Evolutionary conservation across 768 basidiomycete species (phyloP).

Genomic region (Phanerochaete carnosa): DNA sequence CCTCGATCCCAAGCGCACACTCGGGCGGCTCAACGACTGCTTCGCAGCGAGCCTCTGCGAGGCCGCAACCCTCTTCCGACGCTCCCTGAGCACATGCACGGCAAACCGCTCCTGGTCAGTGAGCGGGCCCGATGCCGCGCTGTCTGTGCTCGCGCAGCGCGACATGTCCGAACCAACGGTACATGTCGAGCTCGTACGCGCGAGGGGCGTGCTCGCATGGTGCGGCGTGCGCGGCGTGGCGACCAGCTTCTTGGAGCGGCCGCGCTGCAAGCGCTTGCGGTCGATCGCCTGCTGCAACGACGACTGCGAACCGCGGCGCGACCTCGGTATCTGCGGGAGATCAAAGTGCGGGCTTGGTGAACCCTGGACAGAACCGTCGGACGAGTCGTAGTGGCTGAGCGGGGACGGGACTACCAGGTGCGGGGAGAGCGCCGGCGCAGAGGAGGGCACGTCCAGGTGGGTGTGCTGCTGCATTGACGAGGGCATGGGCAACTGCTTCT

Average conservation of each 20-base stretch:
- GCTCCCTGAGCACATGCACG: conserved; percentile 17
- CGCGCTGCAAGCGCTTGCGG: conserved; percentile 1
- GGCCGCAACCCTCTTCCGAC: conserved; percentile 11
- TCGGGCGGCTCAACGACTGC: conserved; percentile 1
- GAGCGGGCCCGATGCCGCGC: conserved; percentile 16
- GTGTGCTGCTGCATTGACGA: conserved; percentile 1
- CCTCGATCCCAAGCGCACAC: background rate
- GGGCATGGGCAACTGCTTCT: background rate
- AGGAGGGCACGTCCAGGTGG: background rate
- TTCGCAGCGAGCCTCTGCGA: background rate
- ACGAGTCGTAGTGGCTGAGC: background rate
- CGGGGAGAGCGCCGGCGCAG: background rate
- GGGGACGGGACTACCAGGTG: conserved; percentile 17
- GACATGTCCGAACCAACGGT: conserved; percentile 26
- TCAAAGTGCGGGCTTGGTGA: background rate
- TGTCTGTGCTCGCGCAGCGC: conserved; percentile 13
- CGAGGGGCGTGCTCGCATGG: background rate
- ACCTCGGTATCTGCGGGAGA: conserved; percentile 6
- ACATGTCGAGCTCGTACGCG: conserved; percentile 1
- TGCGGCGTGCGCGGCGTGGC: background rate
- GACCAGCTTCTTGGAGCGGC: background rate
- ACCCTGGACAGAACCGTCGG: background rate
- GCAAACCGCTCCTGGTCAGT: conserved; percentile 25
- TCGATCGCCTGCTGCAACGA: conserved; percentile 8
- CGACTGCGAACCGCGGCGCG: conserved; percentile 1